Base-by-base conservation (phyloP, 2,329 filamentous ascomycete species). In the Paraphoma sp. region DNA sequence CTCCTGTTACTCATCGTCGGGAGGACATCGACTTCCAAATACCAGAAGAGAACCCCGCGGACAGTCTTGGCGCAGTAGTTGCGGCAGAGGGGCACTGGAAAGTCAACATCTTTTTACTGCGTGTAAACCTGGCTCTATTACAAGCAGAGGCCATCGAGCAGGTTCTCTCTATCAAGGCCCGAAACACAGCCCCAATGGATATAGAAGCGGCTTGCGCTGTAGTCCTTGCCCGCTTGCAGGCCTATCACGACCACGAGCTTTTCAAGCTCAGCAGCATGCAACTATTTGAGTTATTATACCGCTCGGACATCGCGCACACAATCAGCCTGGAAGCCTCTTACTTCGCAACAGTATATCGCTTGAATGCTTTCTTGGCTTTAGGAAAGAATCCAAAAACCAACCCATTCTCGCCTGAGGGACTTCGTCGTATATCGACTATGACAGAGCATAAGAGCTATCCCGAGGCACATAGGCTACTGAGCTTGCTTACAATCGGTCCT, bases 141-240 rank as follows among this genome's bases (percentile, higher is more conserved):
- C 66, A 72, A 51, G 60, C 63, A 9, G 62, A 67, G 23, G 64
- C 66, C 16, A 68, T 69, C 16, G 66, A 70, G 12, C 51, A 68
- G 23, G 53, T 70, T 2, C 41, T 70, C 6, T 62, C 60, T 0
- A 31, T 60, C 9, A 57, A 53, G 12, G 45, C 56, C 2, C 51
- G 51, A 6, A 54, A 51, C 17, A 45, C 14, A 1, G 36, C 51
- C 16, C 48, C 49, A 4, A n/a, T 63, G 9, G 54, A 62, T 11
- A 28, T 55, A 3, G 40, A 56, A 6, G 50, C 56, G 6, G 53
- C 53, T 1, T 36, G 57, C 2, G 17, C 53, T 1, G 17, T 51
- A 0, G 44, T 69, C 3, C 51, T 67, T 12, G 28, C 56, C 2
- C 51, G 54, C 2, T 56, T 71, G 10, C 31, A 58, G 14, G 41